Base-by-base conservation (phyloP, 306 rosid genomes). In the Canavalia ensiformis region DNA sequence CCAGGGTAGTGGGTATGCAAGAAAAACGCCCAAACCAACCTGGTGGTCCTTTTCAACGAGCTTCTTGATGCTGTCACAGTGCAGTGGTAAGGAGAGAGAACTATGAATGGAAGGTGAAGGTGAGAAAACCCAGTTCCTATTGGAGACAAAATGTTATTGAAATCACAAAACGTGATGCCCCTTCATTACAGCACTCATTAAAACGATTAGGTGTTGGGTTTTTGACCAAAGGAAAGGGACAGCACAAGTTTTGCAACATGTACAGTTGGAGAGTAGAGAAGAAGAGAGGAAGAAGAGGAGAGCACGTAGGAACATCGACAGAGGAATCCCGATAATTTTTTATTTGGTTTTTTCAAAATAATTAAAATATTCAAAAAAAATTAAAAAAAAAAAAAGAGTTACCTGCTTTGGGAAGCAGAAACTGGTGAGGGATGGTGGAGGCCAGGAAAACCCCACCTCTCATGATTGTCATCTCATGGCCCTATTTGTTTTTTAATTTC, bases 191-290 rank as follows among this genome's bases (percentile, higher is more conserved):
- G 80, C 30, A 72, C 72, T 68, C 55, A 79, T 82, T 45, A 76
- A 79, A 70, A 76, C 85, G 86, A 90, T 87, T 86, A 75, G 87
- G 92, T 84, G 80, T 34, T 64, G 31, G 75, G 82, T 65, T 89
- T 84, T 90, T 83, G 90, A 93, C 92, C 73, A 76, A 34, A 51
- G 58, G 87, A 84, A 88, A 86, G 78, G 66, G 91, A 92, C 93
- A 90, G 62, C 30, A 45, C 81, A 49, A 66, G 66, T 9, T 70
- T 62, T 69, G 65, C 46, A 78, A 78, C 64, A 63, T 72, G n/a
- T 74, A 75, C 79, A 58, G 81, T 67, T 68, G 72, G 50, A 55
- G 85, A 73, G 57, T 13, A 6, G 72, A 45, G 82, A 62, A 62
- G 62, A 29, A 25, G 44, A 78, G 25, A 18, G 25, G 77, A 73